Conservation (phyloP, 2,329 filamentous ascomycete species). For the Colletotrichum sidae region DNA sequence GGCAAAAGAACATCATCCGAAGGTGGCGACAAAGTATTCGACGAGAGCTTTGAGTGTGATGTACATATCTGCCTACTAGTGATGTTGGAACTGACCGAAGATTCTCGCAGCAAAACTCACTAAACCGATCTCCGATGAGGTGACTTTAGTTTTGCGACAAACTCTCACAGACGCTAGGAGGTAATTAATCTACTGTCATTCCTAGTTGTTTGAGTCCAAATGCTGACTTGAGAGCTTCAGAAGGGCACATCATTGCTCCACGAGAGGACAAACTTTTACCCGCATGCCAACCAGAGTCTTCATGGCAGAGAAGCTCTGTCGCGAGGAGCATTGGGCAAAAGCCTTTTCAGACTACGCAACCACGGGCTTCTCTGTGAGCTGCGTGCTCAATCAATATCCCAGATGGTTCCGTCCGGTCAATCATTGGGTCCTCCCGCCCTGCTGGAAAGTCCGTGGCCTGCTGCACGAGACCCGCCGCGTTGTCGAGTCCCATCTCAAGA, state of each 20-base stretch:
- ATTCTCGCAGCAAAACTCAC: too few relatives aligned
- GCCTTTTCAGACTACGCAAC: too few relatives aligned
- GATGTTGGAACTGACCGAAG: too few relatives aligned
- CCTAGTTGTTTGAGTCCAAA: not conserved
- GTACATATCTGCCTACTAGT: too few relatives aligned
- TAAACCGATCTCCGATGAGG: too few relatives aligned
- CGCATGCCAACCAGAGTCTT: conserved; percentile 63
- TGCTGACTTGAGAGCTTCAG: conserved; percentile 36
- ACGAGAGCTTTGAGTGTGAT: not conserved
- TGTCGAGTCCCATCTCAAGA: too few relatives aligned
- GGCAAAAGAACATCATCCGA: too few relatives aligned
- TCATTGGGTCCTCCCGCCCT: conserved; percentile 56
- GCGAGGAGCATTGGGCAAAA: conserved; percentile 55
- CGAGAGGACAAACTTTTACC: conserved; percentile 50
- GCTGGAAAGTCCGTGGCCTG: conserved; percentile 45
- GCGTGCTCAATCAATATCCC: conserved; percentile 54
- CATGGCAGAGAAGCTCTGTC: conserved; percentile 56
- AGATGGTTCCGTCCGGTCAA: conserved; percentile 52
- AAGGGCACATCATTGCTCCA: conserved; percentile 23
- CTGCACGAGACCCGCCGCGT: too few relatives aligned
- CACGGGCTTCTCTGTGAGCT: too few relatives aligned
- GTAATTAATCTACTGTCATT: too few relatives aligned
- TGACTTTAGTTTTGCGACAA: too few relatives aligned
- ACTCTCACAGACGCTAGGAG: too few relatives aligned
- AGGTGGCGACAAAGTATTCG: not conserved